phyloP scores from a whole-genome alignment of 805 yeast genomes.

The Schizosaccharomyces cryophilus region DNA sequence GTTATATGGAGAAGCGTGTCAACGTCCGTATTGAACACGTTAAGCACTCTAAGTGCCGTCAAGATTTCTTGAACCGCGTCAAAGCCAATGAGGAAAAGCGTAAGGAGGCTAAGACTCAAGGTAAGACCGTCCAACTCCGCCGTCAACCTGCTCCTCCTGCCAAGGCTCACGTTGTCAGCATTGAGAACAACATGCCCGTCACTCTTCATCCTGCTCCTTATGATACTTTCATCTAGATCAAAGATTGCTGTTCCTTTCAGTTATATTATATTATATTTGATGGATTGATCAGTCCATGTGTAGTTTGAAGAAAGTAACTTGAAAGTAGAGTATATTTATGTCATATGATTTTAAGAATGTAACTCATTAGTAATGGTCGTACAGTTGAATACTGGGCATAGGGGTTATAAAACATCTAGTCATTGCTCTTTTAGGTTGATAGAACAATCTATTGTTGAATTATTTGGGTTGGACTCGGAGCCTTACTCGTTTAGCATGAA shows the following conservation, averaged over 20 bases:
- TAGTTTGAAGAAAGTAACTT: too few relatives aligned
- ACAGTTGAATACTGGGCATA: too few relatives aligned
- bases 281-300: too few relatives aligned
- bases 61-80: slow-evolving; percentile 96
- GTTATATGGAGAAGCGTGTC: slow-evolving; percentile 96
- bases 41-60: slow-evolving; percentile 98
- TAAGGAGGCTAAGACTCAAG: slow-evolving; percentile 84
- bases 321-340: too few relatives aligned
- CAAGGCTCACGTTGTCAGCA: slow-evolving; percentile 61
- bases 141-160: slow-evolving; percentile 98
- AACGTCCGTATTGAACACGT: slow-evolving; percentile 97
- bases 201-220: slow-evolving; percentile 97
- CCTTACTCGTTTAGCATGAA: not conserved
- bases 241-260: not conserved
- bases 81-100: slow-evolving; percentile 85
- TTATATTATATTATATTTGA: not conserved
- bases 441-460: too few relatives aligned
- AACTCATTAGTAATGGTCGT: too few relatives aligned
- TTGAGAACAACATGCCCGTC: slow-evolving; percentile 63
- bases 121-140: slow-evolving; percentile 76
- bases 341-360: too few relatives aligned
- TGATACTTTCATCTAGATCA: slow-evolving; percentile 82
- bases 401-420: too few relatives aligned
- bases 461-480: too few relatives aligned
- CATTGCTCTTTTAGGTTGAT: too few relatives aligned